phyloP scores from a whole-genome alignment of 495 filamentous ascomycete species.

The Penicillium canariense region DNA sequence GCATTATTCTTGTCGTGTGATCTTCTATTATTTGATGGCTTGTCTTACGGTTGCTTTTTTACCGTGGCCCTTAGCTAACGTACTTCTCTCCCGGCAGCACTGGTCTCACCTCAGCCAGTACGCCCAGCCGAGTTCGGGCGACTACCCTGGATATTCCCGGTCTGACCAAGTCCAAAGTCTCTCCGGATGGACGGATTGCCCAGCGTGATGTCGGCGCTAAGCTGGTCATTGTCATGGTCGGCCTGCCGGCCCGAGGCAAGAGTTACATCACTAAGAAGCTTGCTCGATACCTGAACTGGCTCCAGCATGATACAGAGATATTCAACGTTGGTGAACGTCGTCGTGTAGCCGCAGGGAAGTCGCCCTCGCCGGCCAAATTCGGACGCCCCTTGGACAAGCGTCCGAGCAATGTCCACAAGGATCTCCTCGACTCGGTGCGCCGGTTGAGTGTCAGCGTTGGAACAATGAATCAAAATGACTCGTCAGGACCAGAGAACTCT shows the following conservation, averaged over 20 bases:
- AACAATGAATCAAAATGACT: slow-evolving; percentile 22
- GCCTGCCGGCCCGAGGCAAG: slow-evolving; percentile 90
- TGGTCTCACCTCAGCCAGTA: slow-evolving; percentile 42
- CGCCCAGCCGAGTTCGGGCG: slow-evolving; percentile 63
- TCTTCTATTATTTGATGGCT: slow-evolving; percentile 5
- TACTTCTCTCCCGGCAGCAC: slow-evolving; percentile 11
- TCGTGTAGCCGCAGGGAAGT: slow-evolving; percentile 68
- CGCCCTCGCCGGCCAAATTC: slow-evolving; percentile 35
- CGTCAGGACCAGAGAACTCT: slow-evolving; percentile 27
- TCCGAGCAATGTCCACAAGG: slow-evolving; percentile 36
- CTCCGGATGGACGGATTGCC: slow-evolving; percentile 90
- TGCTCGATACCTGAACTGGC: slow-evolving; percentile 91
- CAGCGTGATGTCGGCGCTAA: slow-evolving; percentile 91
- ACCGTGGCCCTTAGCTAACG: not conserved
- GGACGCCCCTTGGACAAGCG: slow-evolving; percentile 17
- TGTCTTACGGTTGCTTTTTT: not conserved
- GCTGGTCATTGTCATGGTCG: slow-evolving; percentile 97
- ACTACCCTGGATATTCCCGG: slow-evolving; percentile 85
- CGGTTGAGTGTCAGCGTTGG: slow-evolving; percentile 44
- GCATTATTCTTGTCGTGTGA: slow-evolving; percentile 6
- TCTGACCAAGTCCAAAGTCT: slow-evolving; percentile 88
- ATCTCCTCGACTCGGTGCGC: slow-evolving; percentile 44
- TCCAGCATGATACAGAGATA: slow-evolving; percentile 90
- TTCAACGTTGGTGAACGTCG: slow-evolving; percentile 96
- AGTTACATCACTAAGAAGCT: slow-evolving; percentile 99